Evolutionary conservation across 2,329 filamentous ascomycete species (phyloP), one percentile per base, ranked within the genome.

Genomic region (Beauveria varroae): DNA sequence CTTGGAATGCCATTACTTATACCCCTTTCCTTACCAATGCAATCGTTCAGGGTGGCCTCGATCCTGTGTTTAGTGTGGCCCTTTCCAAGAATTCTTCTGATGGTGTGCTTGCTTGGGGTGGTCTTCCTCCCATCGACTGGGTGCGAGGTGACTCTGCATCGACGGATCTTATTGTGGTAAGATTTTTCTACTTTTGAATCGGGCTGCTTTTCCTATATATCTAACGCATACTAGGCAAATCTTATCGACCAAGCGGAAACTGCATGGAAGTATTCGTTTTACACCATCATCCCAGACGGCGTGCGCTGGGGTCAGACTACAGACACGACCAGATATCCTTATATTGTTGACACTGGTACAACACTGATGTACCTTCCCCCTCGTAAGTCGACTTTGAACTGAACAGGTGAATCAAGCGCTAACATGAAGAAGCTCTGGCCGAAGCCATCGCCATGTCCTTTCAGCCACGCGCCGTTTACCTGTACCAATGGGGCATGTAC

Each of bases 331-430:
- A 78, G 75, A 65, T 78, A 76, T 58, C 78, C 78, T 5, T 81
- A 77, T 66, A 79, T 83, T 57, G 71, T 83, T 55, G 81, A 83
- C 68, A 81, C 77, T 18, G 79, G 79, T 37, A 82, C 81, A 1
- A 79, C 80, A 0, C 73, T 81, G 67, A 78, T 77, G 63, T 79
- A 81, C 63, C 68, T 83, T 1, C 80, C 81, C 12, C 75, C 76
- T 12, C 70, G 80, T 80, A 66, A 72, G 76, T 71, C 20, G 22
- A 28, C 30, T 30, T 4, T 26, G 5, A 9, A 2, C 12, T 5
- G 44, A n/a, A 4, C 43, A 16, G 37, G 3, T 9, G 3, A 7
- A 37, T 16, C 1, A 40, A 26, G 20, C 8, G 4, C 61, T 63
- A 51, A 57, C n/a, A 20, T 24, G 20, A 24, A 7, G 47, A 43